A percentile compares a stretch with the other conserved stretches of the same genome.
These are phyloP conservation scores for Solanum hybrid DNA, from an alignment of 305 asterid genomes.

Conservation along the genomic window DNA sequence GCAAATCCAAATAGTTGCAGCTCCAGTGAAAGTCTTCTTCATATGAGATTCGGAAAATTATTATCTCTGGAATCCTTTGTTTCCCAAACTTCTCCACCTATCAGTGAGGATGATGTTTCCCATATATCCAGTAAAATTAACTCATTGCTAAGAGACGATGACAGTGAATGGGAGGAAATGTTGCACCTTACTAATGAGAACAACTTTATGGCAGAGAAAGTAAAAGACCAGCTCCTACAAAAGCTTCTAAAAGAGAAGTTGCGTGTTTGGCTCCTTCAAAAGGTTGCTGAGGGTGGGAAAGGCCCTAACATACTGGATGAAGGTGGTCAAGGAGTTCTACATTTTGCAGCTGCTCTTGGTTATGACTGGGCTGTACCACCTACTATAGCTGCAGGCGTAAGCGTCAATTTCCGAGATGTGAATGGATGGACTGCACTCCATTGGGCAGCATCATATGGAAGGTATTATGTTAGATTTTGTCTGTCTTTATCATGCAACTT, in stretches of 20 bases:
- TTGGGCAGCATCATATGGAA: slow-evolving; percentile 96
- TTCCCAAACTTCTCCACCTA: slow-evolving; percentile 23
- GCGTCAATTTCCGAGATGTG: slow-evolving; percentile 74
- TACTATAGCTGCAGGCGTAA: slow-evolving; percentile 69
- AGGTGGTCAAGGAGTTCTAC: slow-evolving; percentile 85
- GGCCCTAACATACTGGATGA: slow-evolving; percentile 71
- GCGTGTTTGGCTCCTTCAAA: slow-evolving; percentile 67
- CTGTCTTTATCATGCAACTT: not conserved
- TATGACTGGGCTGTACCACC: slow-evolving; percentile 88
- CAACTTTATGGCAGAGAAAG: slow-evolving; percentile 41
- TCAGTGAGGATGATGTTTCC: slow-evolving; percentile 30
- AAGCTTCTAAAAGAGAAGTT: slow-evolving; percentile 72
- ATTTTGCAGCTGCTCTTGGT: slow-evolving; percentile 86
- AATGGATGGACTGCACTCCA: slow-evolving; percentile 98
- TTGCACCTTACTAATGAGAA: slow-evolving; percentile 34
- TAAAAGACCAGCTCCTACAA: slow-evolving; percentile 54
- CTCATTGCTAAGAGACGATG: slow-evolving; percentile 48
- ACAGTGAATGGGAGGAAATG: slow-evolving; percentile 60
- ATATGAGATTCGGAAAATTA: slow-evolving; percentile 64
- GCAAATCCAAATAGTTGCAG: slow-evolving; percentile 16
- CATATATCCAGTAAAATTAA: slow-evolving; percentile 41
- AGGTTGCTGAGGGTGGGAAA: slow-evolving; percentile 71
- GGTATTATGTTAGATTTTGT: slow-evolving; percentile 30
- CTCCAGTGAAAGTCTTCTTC: slow-evolving; percentile 55
- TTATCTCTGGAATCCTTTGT: slow-evolving; percentile 45